phyloP scores from a whole-genome alignment of 352 stramenopile species.

The Pythium monospermum region DNA sequence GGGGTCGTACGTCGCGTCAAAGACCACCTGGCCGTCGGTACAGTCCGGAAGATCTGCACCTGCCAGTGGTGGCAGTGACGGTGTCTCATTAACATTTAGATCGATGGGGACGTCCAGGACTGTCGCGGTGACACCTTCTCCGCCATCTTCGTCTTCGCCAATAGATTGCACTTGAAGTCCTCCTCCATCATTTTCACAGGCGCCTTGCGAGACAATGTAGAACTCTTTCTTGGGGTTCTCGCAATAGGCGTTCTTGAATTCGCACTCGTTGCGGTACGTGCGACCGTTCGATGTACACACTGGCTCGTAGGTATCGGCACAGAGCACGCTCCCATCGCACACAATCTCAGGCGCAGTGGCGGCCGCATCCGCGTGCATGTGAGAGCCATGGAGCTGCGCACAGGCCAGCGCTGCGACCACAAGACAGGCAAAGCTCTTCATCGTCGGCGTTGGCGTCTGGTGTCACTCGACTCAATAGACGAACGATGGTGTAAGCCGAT shows the following conservation, averaged over 20 bases:
- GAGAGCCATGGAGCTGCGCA: background rate
- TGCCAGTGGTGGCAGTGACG: too few relatives aligned
- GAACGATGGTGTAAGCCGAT: too few relatives aligned
- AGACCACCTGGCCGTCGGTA: too few relatives aligned
- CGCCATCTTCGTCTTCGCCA: background rate
- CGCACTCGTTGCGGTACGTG: constrained; percentile 6
- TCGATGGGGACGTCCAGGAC: too few relatives aligned
- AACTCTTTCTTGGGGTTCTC: constrained; percentile 1
- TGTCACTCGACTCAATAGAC: too few relatives aligned
- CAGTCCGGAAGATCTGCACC: too few relatives aligned
- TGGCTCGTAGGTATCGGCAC: background rate
- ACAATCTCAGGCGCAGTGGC: constrained; percentile 7
- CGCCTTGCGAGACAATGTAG: background rate
- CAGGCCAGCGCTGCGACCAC: constrained; percentile 5
- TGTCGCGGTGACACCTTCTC: background rate
- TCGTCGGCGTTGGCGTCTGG: too few relatives aligned
- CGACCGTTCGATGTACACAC: constrained; percentile 5
- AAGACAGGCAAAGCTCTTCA: constrained; percentile 7
- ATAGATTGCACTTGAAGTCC: background rate
- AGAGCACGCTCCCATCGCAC: constrained; percentile 1
- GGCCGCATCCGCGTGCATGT: background rate
- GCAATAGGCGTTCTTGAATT: constrained; percentile 6
- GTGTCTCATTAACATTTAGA: too few relatives aligned
- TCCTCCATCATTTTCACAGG: background rate
- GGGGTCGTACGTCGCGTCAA: too few relatives aligned